These are phyloP conservation scores for Penicillium paradoxum DNA, from an alignment of 495 filamentous ascomycete genomes.

Conservation along the genomic window DNA sequence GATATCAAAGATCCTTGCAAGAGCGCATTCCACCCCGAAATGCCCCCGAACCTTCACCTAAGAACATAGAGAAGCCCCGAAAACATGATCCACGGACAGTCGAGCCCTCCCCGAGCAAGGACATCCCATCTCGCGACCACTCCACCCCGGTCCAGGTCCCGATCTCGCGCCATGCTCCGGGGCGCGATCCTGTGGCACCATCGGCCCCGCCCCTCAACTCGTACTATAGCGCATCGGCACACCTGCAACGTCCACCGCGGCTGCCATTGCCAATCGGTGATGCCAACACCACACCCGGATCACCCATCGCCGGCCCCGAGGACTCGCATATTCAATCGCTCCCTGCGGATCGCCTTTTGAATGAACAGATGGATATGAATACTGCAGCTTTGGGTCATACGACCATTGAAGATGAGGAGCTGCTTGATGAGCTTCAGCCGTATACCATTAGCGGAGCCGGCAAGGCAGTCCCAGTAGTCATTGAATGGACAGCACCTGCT, in stretches of 20 bases:
- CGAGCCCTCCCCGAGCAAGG: slow-evolving; percentile 22
- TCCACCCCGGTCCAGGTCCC: slow-evolving; percentile 52
- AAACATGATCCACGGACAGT: slow-evolving; percentile 18
- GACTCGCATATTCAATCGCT: slow-evolving; percentile 47
- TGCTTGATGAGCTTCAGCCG: slow-evolving; percentile 62
- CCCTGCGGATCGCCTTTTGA: slow-evolving; percentile 46
- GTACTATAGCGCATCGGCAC: slow-evolving; percentile 47
- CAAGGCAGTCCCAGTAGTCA: slow-evolving; percentile 63
- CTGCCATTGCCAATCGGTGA: slow-evolving; percentile 89
- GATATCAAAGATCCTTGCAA: slow-evolving; percentile 32
- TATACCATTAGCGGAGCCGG: slow-evolving; percentile 50
- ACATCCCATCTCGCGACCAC: slow-evolving; percentile 26
- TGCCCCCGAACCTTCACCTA: slow-evolving; percentile 22
- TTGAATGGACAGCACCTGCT: slow-evolving; percentile 76
- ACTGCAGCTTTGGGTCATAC: slow-evolving; percentile 62
- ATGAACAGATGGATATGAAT: slow-evolving; percentile 42
- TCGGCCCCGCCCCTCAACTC: slow-evolving; percentile 45
- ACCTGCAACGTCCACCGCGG: slow-evolving; percentile 73
- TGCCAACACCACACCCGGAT: slow-evolving; percentile 78
- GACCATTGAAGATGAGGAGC: slow-evolving; percentile 74
- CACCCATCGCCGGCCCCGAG: slow-evolving; percentile 67
- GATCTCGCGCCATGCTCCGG: slow-evolving; percentile 28
- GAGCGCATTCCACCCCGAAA: slow-evolving; percentile 40
- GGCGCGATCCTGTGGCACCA: slow-evolving; percentile 34
- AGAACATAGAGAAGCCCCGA: slow-evolving; percentile 18